phyloP scores from a whole-genome alignment of 208 protist species.

The Trypanosoma vivax region DNA sequence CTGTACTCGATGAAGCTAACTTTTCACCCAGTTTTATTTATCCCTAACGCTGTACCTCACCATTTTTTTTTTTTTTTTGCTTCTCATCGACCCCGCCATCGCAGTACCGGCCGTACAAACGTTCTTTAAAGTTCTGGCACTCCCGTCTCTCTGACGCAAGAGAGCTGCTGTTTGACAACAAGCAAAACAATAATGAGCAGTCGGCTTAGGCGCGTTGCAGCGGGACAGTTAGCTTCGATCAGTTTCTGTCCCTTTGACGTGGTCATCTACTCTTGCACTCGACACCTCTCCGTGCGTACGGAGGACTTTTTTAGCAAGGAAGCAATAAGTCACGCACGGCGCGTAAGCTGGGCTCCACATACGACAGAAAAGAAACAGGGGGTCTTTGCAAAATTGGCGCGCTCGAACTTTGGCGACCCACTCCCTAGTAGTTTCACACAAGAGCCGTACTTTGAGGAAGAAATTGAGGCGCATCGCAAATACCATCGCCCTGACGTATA shows the following conservation, averaged over 20 bases:
- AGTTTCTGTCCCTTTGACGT: neutral
- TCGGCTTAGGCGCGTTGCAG: no score
- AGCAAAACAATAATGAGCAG: no score
- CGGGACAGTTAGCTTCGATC: neutral
- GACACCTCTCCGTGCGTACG: slow-evolving; percentile 62
- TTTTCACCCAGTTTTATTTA: no score
- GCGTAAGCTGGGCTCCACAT: slow-evolving; percentile 87
- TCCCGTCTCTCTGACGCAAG: no score
- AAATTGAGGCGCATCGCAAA: slow-evolving; percentile 81
- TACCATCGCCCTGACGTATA: slow-evolving; percentile 83
- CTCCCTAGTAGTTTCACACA: slow-evolving; percentile 49
- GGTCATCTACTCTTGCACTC: neutral
- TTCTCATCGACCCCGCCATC: no score
- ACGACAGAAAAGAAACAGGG: slow-evolving; percentile 88
- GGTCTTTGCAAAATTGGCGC: slow-evolving; percentile 78
- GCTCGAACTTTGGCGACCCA: slow-evolving; percentile 86
- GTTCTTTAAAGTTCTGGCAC: no score
- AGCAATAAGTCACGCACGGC: slow-evolving; percentile 77
- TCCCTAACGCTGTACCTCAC: no score
- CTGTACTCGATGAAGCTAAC: no score
- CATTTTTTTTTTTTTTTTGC: no score
- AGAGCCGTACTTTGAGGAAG: slow-evolving; percentile 85
- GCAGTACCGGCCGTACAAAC: no score
- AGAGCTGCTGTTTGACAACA: no score
- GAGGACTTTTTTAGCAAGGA: slow-evolving; percentile 90